These are phyloP conservation scores for Dryas drummondii DNA, from an alignment of 306 rosid genomes.

Conservation along the genomic window DNA sequence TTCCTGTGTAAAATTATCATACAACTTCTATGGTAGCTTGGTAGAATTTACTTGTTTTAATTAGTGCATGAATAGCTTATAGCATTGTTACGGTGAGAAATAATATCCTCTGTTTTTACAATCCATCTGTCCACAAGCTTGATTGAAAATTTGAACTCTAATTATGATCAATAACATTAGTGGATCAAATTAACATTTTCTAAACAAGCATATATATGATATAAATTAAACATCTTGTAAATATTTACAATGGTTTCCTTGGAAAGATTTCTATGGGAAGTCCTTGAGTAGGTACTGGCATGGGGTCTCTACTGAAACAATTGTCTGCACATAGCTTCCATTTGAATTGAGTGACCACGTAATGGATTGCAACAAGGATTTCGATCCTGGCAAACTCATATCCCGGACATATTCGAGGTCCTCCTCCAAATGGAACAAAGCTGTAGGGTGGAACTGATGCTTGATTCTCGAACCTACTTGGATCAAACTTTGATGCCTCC, in stretches of 20 bases:
- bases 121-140: too few relatives aligned
- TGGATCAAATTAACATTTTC: neutral
- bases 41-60: neutral
- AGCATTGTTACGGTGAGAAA: neutral
- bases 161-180: too few relatives aligned
- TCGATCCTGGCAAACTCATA: constrained; percentile 65
- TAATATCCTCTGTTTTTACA: neutral
- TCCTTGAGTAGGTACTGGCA: constrained; percentile 55
- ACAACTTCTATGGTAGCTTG: neutral
- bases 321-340: constrained; percentile 68
- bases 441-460: constrained; percentile 56
- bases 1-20: too few relatives aligned
- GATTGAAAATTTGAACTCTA: too few relatives aligned
- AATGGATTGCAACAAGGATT: constrained; percentile 62
- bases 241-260: constrained; percentile 18
- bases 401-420: constrained; percentile 70
- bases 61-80: neutral
- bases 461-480: constrained; percentile 62
- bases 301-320: constrained; percentile 57
- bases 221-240: neutral
- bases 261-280: constrained; percentile 49
- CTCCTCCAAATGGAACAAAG: constrained; percentile 71
- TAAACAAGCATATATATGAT: neutral
- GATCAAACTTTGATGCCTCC: constrained; percentile 69
- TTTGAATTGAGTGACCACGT: constrained; percentile 56